Percentiles rank a stretch among this genome's conserved stretches.
Conservation (phyloP, 768 basidiomycete genomes). For the Tylopilus plumbeoviolaceoides region DNA sequence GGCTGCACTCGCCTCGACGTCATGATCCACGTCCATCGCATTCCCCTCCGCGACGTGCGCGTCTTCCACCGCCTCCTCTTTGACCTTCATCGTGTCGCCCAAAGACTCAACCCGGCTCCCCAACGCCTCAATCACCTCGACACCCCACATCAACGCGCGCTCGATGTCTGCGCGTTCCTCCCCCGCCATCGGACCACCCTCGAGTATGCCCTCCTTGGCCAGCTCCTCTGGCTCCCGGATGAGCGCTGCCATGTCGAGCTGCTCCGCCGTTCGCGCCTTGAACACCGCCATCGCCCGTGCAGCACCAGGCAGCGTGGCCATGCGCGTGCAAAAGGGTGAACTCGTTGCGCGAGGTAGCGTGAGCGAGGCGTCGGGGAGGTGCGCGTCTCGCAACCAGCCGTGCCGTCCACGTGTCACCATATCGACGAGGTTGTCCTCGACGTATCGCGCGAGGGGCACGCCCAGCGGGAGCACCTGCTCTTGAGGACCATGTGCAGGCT, state of each 20-base stretch:
- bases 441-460: slow-evolving; percentile 37
- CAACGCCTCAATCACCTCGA: slow-evolving; percentile 44
- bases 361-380: slow-evolving; percentile 3
- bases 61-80: slow-evolving; percentile 13
- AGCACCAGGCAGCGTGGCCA: slow-evolving; percentile 11
- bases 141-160: slow-evolving; percentile 54
- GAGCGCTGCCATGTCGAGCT: slow-evolving; percentile 41
- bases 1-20: not conserved
- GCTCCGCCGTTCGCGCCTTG: slow-evolving; percentile 13
- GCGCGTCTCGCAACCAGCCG: slow-evolving; percentile 30
- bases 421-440: slow-evolving; percentile 38
- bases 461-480: slow-evolving; percentile 19
- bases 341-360: not conserved
- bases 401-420: slow-evolving; percentile 41
- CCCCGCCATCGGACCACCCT: slow-evolving; percentile 11
- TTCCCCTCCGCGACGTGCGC: too few species aligned
- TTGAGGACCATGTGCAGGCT: not conserved
- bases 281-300: slow-evolving; percentile 2
- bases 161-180: slow-evolving; percentile 30
- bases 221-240: slow-evolving; percentile 41
- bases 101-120: too few species aligned
- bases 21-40: slow-evolving; percentile 22
- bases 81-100: slow-evolving; percentile 2
- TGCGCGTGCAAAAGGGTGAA: slow-evolving; percentile 11
- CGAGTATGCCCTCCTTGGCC: slow-evolving; percentile 25